Base-by-base conservation (phyloP, 202 grass and related monocot species). In the Bolboschoenoplectus hybrid region DNA sequence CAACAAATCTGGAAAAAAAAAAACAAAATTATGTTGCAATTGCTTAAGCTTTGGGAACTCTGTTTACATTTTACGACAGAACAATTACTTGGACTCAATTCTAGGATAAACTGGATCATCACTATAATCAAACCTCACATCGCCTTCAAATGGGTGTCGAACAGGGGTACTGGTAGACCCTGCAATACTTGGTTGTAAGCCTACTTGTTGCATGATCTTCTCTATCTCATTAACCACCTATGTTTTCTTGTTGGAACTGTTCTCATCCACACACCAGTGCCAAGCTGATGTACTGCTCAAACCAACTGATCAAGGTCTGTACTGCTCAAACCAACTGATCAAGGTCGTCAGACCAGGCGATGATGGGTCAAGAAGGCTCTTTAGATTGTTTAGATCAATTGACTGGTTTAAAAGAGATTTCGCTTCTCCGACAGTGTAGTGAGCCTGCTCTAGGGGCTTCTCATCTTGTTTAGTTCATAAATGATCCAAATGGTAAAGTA, bases 241-340 rank as follows among this genome's bases (percentile, higher is more conserved):
- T 16, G 88, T 64, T 0, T 91, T 91, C 3, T 92, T 82, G 51
- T 91, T 81, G 10, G n/a, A 80, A 58, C 92, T 86, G 36, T 86
- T 85, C 81, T 97, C 95, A 63, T 93, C 88, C 17, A 97, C 95
- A 82, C 95, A 97, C 14, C 84, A 93, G 83, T 11, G 92, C 92
- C 58, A 95, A 88, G 87, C 89, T 89, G 2, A 95, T 80, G 69
- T 85, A 95, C 56, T 69, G 78, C 83, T 95, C 88, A 2, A 97
- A 61, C 3, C 95, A 92, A 5, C 36, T 60, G 2, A 86, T 36
- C 2, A 60, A 45, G 14, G 68, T 74, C 75, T 80, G 69, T 85
- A 95, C 56, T 69, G 78, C 83, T 95, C 88, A 2, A 97, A 61
- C 3, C 95, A 92, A 5, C 36, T 60, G 2, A 86, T 36, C 2